Percentiles rank a stretch among this genome's conserved stretches.
phyloP scores from a whole-genome alignment of 768 basidiomycete genomes.

The Mycena kentingensis region DNA sequence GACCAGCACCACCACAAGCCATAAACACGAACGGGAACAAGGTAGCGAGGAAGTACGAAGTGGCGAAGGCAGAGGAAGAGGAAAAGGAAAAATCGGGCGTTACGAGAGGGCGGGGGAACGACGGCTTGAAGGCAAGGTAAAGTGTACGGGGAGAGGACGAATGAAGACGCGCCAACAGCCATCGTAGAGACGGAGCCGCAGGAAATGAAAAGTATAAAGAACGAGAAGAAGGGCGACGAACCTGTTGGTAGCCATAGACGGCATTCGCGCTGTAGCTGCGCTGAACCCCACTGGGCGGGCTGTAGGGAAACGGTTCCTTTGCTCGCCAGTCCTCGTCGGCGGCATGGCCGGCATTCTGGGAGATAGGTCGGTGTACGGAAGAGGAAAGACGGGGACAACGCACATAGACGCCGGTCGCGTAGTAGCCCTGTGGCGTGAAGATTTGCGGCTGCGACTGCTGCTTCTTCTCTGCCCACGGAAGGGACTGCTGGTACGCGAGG shows the following conservation, averaged over 20 bases:
- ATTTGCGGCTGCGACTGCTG: not conserved
- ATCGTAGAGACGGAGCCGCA: no score
- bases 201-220: not conserved
- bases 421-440: conserved; percentile 1
- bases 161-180: no score
- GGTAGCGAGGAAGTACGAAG: not conserved
- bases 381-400: not conserved
- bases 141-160: no score
- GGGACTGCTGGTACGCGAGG: conserved; percentile 13
- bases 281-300: conserved; percentile 6
- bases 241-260: conserved; percentile 12
- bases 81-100: not conserved
- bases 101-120: not conserved
- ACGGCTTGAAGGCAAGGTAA: no score
- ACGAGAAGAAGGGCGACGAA: not conserved
- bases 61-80: not conserved
- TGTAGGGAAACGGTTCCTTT: not conserved
- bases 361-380: no score
- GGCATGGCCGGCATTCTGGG: conserved; percentile 4
- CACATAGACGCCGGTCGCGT: not conserved
- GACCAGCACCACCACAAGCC: no score
- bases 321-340: not conserved
- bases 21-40: no score
- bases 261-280: conserved; percentile 16
- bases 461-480: not conserved